Conservation (phyloP, 1,284 basidiomycete genomes). For the Crucibulum cyathiforme region DNA sequence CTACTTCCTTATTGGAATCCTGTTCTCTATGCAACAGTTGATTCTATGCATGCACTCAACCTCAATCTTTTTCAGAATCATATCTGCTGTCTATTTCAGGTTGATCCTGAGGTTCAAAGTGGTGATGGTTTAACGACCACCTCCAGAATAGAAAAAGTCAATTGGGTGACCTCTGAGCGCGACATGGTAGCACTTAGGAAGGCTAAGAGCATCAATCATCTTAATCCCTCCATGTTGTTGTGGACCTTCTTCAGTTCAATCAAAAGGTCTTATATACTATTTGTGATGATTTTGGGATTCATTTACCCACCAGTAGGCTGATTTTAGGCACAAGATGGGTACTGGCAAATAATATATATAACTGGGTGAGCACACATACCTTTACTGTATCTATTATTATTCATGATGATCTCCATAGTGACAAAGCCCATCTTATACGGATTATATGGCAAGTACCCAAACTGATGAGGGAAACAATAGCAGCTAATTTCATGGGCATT, state of each 20-base stretch:
- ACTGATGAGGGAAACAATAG: too few species aligned
- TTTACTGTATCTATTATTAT: too few species aligned
- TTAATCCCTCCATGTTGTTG: neutral
- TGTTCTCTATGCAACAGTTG: slow-evolving; percentile 33
- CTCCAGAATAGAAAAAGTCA: neutral
- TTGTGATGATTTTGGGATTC: neutral
- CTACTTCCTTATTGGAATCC: slow-evolving; percentile 46
- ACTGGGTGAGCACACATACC: too few species aligned
- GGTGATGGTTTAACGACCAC: neutral
- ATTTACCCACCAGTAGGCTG: neutral
- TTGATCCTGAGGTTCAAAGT: neutral
- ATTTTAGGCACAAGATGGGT: neutral
- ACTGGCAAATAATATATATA: neutral
- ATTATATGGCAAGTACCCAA: too few species aligned
- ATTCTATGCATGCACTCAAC: slow-evolving; percentile 41
- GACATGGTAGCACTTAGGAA: neutral
- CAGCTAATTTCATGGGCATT: too few species aligned
- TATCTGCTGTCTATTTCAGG: neutral
- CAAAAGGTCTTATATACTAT: neutral
- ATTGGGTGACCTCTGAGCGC: neutral
- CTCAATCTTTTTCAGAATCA: neutral
- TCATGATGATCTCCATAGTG: too few species aligned
- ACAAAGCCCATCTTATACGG: too few species aligned
- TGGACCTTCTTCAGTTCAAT: neutral
- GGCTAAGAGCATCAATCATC: neutral